Evolutionary conservation across 768 basidiomycete genomes (phyloP), one percentile per base, ranked within the genome.

Genomic region (Neoboletus magnificus): DNA sequence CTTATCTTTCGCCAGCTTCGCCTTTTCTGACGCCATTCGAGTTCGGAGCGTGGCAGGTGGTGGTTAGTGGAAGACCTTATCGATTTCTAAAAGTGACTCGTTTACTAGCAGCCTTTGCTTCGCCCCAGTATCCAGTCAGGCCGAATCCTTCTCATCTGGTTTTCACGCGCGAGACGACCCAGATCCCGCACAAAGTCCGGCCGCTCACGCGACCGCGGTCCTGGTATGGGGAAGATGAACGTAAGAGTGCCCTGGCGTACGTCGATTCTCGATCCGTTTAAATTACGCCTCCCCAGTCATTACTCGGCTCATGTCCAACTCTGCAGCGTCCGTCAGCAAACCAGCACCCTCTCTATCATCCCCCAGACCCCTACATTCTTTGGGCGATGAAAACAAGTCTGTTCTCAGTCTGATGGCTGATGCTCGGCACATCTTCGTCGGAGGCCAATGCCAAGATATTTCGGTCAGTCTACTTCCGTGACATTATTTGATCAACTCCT

Each of bases 401-500:
- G 82, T 92, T 4, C 76, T 93, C 30, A 85, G 87, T 65, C 74
- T 93, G 15, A 88, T 86, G 27, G 86, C 91, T 2, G 86, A 87
- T 65, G 79, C 80, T 7, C 67, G 75, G 13, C 80, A 89, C 65
- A 89, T 96, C 43, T 96, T 89, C 66, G 87, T 86, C 52, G 93
- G 93, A 1, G 89, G 84, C 61, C 92, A 94, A 66, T 82, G 80
- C 46, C 75, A 82, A 54, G 83, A 89, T 63, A 92, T 95, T 8
- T 82, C 82, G 48, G 93, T 92, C 60, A 61, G 82, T 65, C 20
- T 25, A 32, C 27, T 27, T 50, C 32, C 46, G 33, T 35, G 12
- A 11, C 46, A 12, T 46, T 32, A 32, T 49, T 18, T 27, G 32
- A 25, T 48, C 9, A 12, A 1, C 33, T 27, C n/a, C 37, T 49